phyloP scores from a whole-genome alignment of 352 stramenopile species.

The Elongisporangium senticosum region DNA sequence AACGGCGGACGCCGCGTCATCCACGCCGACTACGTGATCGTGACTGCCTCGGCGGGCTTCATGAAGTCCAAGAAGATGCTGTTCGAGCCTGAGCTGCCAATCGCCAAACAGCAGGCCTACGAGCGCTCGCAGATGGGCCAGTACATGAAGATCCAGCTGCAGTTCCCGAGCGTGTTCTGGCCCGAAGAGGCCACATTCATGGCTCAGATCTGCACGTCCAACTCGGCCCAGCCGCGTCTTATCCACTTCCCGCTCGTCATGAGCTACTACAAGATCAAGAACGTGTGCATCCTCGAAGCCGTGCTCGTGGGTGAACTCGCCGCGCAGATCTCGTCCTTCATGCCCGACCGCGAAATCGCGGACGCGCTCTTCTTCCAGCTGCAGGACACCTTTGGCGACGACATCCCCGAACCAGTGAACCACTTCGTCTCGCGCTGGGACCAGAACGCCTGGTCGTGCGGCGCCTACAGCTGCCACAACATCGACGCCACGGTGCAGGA shows the following conservation, averaged over 20 bases:
- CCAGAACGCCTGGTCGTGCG: slow-evolving; percentile 43
- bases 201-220: slow-evolving; percentile 18
- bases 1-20: slow-evolving; percentile 13
- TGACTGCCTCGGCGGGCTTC: slow-evolving; percentile 51
- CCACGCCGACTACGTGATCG: slow-evolving; percentile 35
- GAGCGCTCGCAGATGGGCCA: slow-evolving; percentile 51
- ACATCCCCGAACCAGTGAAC: slow-evolving; percentile 26
- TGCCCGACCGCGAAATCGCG: slow-evolving; percentile 40
- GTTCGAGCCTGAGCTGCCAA: slow-evolving; percentile 46
- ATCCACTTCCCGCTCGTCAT: slow-evolving; percentile 55
- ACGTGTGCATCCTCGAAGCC: slow-evolving; percentile 44
- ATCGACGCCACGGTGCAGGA: slow-evolving; percentile 56
- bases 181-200: slow-evolving; percentile 37
- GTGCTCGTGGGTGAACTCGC: slow-evolving; percentile 45
- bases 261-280: slow-evolving; percentile 53
- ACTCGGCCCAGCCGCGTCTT: slow-evolving; percentile 10
- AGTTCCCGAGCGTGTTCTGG: slow-evolving; percentile 66
- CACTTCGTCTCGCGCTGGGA: slow-evolving; percentile 65
- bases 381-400: slow-evolving; percentile 31
- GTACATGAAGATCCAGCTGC: slow-evolving; percentile 74
- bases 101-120: slow-evolving; percentile 35
- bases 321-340: slow-evolving; percentile 25
- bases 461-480: slow-evolving; percentile 59
- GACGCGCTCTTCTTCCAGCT: slow-evolving; percentile 37
- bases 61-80: slow-evolving; percentile 35